Evolutionary conservation across 164 flowering plant genomes (phyloP).

Genomic region (Sedum album): DNA sequence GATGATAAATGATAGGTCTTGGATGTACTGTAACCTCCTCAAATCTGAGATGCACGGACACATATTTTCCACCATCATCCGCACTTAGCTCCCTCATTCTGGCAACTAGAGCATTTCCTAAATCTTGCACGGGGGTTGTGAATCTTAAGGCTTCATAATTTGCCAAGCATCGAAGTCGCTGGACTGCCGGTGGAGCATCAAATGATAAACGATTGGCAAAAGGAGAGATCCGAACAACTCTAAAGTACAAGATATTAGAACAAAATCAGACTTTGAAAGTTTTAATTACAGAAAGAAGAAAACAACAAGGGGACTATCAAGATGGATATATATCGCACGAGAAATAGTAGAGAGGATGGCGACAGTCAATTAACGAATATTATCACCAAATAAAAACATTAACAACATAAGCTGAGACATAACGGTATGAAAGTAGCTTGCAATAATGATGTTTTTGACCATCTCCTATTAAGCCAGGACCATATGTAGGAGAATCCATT

Average conservation of each 20-base stretch:
- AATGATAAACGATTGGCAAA: slow-evolving; percentile 91
- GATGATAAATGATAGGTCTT: background rate
- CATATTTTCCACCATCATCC: slow-evolving; percentile 61
- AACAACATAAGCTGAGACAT: background rate
- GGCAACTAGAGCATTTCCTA: slow-evolving; percentile 63
- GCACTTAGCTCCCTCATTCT: slow-evolving; percentile 78
- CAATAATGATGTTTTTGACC: background rate
- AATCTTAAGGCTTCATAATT: slow-evolving; percentile 85
- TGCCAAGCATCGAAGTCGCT: slow-evolving; percentile 89
- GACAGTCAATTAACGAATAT: background rate
- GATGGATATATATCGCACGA: background rate
- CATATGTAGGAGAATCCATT: background rate
- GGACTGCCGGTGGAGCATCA: slow-evolving; percentile 89
- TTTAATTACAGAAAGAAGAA: background rate
- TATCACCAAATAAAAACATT: background rate
- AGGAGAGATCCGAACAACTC: slow-evolving; percentile 92
- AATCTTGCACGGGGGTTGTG: slow-evolving; percentile 47
- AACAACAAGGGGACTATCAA: background rate
- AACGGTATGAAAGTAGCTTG: background rate
- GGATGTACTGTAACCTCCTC: slow-evolving; percentile 60
- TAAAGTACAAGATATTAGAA: slow-evolving; percentile 16
- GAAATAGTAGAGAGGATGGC: background rate
- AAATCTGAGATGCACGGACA: slow-evolving; percentile 95
- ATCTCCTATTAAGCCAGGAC: background rate
- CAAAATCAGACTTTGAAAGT: background rate